Evolutionary conservation across 2,329 filamentous ascomycete species (phyloP).

Genomic region (Cadophora sp.): DNA sequence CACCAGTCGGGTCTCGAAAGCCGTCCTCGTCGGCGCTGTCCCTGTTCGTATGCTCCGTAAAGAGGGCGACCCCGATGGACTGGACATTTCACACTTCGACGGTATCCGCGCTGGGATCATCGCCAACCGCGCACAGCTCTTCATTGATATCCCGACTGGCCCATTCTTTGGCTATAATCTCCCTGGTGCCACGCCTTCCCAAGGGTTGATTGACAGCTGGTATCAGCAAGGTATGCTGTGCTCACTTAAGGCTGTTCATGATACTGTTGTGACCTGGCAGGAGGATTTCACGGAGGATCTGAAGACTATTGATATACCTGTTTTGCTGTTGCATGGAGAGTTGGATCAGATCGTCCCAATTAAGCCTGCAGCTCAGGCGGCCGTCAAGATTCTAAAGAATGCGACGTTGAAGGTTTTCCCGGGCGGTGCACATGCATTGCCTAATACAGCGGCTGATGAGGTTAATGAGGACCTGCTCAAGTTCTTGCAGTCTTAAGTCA

Average conservation of each 20-base stretch:
- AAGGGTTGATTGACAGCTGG: constrained; percentile 49
- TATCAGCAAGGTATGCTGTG: constrained; percentile 49
- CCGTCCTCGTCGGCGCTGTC: constrained; percentile 48
- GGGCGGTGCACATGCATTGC: constrained; percentile 48
- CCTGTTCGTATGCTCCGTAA: constrained; percentile 47
- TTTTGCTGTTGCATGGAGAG: constrained; percentile 49
- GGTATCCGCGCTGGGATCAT: constrained; percentile 46
- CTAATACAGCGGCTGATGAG: constrained; percentile 45
- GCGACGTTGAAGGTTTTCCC: constrained; percentile 48
- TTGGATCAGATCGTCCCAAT: constrained; percentile 51
- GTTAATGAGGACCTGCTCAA: constrained; percentile 48
- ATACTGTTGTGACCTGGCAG: constrained; percentile 50
- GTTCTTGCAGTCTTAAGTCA: constrained; percentile 38
- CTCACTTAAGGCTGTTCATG: constrained; percentile 48
- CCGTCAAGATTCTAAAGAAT: constrained; percentile 46
- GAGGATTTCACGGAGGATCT: constrained; percentile 50
- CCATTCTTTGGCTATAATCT: constrained; percentile 48
- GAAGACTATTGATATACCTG: constrained; percentile 48
- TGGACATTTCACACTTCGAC: constrained; percentile 47
- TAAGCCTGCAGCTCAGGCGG: constrained; percentile 40
- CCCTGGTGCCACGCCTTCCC: constrained; percentile 39
- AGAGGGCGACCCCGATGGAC: constrained; percentile 44
- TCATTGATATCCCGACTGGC: constrained; percentile 45
- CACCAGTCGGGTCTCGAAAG: constrained; percentile 46
- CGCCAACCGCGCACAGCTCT: constrained; percentile 46